phyloP scores from a whole-genome alignment of 768 basidiomycete species.

The Amanita inopinata region DNA sequence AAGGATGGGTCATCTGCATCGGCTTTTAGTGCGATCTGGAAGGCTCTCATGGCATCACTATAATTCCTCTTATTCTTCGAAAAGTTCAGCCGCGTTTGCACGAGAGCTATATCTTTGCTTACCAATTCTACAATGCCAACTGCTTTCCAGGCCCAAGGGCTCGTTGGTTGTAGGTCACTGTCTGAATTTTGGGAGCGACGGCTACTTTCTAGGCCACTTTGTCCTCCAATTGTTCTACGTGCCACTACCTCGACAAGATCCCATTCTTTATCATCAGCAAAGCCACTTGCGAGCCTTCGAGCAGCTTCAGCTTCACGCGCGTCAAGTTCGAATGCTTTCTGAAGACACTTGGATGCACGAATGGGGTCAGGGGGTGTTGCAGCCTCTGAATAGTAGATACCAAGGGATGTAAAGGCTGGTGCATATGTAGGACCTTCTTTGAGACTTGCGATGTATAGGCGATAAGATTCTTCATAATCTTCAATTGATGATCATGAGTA shows the following conservation, averaged over 20 bases:
- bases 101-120: conserved; percentile 19
- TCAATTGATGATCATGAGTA: conserved; percentile 23
- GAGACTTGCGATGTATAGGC: conserved; percentile 69
- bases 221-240: conserved; percentile 84
- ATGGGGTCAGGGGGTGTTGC: conserved; percentile 66
- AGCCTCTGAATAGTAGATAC: conserved; percentile 75
- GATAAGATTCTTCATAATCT: conserved; percentile 58
- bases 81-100: conserved; percentile 1
- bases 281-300: conserved; percentile 71
- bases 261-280: conserved; percentile 93
- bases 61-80: conserved; percentile 60
- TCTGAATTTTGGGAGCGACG: conserved; percentile 26
- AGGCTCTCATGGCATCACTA: conserved; percentile 64
- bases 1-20: conserved; percentile 65
- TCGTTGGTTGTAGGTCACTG: conserved; percentile 49
- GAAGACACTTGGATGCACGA: conserved; percentile 90
- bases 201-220: conserved; percentile 67
- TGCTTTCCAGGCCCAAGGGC: conserved; percentile 98
- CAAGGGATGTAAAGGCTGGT: conserved; percentile 89
- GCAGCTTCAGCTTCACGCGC: conserved; percentile 83
- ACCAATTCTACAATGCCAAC: conserved; percentile 87
- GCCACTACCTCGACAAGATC: conserved; percentile 94
- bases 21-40: conserved; percentile 79
- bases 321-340: conserved; percentile 97
- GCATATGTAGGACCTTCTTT: conserved; percentile 71